A percentile compares a stretch with the other conserved stretches of the same genome.
These are phyloP conservation scores for Fusarium lyarnte DNA, from an alignment of 2,329 filamentous ascomycete genomes.

Conservation along the genomic window DNA sequence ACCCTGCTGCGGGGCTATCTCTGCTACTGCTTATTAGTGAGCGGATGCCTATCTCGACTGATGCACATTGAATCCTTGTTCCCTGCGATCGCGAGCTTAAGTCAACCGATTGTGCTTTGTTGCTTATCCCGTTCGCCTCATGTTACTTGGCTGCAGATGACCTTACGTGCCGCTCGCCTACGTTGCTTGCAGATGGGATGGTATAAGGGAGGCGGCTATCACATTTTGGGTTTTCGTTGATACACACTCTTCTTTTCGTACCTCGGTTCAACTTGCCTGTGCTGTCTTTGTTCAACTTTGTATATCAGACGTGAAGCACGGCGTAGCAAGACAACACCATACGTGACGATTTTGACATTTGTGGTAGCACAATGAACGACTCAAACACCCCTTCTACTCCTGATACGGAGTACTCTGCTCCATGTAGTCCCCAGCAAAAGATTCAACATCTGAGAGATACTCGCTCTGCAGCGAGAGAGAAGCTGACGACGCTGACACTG, in stretches of 20 bases:
- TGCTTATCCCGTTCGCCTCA: constrained; percentile 3
- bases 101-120: not conserved
- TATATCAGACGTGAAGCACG: constrained; percentile 4
- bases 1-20: not conserved
- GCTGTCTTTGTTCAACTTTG: not conserved
- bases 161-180: constrained; percentile 17
- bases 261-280: constrained; percentile 10
- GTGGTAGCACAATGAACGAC: constrained; percentile 27
- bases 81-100: constrained; percentile 14
- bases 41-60: constrained; percentile 16
- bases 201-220: constrained; percentile 17
- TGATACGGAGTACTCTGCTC: constrained; percentile 60
- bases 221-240: not conserved
- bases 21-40: constrained; percentile 8
- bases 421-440: constrained; percentile 55
- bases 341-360: not conserved
- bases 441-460: constrained; percentile 49
- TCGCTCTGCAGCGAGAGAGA: constrained; percentile 57
- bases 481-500: constrained; percentile 61
- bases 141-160: constrained; percentile 17
- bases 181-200: not conserved
- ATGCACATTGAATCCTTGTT: constrained; percentile 21
- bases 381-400: constrained; percentile 53
- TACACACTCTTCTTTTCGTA: not conserved
- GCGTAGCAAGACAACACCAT: not conserved